Evolutionary conservation across 2,329 filamentous ascomycete species (phyloP), one percentile per base, ranked within the genome.

Genomic region (Aspergillus hiratsukae): DNA sequence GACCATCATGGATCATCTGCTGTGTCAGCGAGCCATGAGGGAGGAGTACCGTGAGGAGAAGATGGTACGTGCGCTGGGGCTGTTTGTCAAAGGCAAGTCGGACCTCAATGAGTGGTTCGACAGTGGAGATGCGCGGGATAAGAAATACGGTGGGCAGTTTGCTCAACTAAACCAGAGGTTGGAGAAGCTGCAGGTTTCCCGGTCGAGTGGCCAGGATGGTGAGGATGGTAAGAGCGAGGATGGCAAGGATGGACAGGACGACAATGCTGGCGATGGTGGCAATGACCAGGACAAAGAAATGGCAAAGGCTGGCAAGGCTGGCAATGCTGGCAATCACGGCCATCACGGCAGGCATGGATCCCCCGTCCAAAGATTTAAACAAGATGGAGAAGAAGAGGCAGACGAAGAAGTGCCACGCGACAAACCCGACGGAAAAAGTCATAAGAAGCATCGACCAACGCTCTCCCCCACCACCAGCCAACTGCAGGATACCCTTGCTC

Each of bases 31-130:
- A 11, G 58, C 59, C 2, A 64, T 63, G 60, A 58, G 62, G 1
- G 62, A 65, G 41, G 61, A 65, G 27, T 55, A 59, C 11, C 61
- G 62, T 3, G 63, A 64, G 10, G 59, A 63, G 43, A 63, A 61
- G 40, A 65, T 65, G 63, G 61, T 65, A 3, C 53, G 59, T 1
- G 63, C 58, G 4, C 46, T 65, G 4, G 63, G 61, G 0, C 21
- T 64, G n/a, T 65, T 65, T 4, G 58, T 65, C 8, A 59, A 58
- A 14, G 63, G 63, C 2, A 63, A 64, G 28, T 61, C 61, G 4
- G 57, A 61, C 23, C 58, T 65, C 1, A 55, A 40, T 14, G 60
- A 64, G 23, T 61, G 61, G 43, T 58, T 64, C n/a, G 29, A 62
- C 19, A 59, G 55, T 17, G 53, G 37, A 2, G 45, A 55, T 14